Evolutionary conservation across 2,329 filamentous ascomycete species (phyloP), one percentile per base, ranked within the genome.

Genomic region (Cercospora zeina): DNA sequence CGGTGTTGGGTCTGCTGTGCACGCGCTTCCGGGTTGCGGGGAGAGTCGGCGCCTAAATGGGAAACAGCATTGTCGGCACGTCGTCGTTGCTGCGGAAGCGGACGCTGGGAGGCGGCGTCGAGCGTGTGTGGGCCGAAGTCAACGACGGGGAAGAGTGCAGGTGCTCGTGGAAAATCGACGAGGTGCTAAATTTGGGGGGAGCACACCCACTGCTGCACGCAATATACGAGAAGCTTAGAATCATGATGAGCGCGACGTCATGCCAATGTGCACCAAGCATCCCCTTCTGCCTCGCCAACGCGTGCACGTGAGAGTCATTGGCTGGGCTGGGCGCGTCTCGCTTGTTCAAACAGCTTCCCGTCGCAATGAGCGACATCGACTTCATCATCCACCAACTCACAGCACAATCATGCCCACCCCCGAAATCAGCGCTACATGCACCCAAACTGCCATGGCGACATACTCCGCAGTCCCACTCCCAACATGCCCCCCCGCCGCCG

Each of bases 1-100:
- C 13, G 30, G 9, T 51, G 56, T 13, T 51, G 56, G 7, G 31
- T 37, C 36, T 39, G 45, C 47, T 59, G 14, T 11, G 21, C 6
- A 33, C 45, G 45, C 21, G 47, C 13, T 53, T 47, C 33, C 51
- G 57, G n/a, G 36, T 59, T 49, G 61, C 53, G 53, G 45, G 42
- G 33, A 39, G 56, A 58, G 55, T 58, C 61, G 50, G 56, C 37
- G 58, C 61, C 59, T 37, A 53, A 67, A 37, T 37, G 19, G 30
- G 55, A 49, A 60, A 57, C 63, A 53, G 59, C 66, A 61, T 70
- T 60, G 36, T 69, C 64, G 55, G 67, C 36, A 73, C 66, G 58
- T 72, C 70, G 63, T 71, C 66, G 47, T 66, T 63, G 60, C 67
- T 72, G n/a, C 67, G 67, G 56, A 70, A 72, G 13, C 70, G 68